Evolutionary conservation across 768 basidiomycete species (phyloP).

Genomic region (Tricholoma hemisulphureum): DNA sequence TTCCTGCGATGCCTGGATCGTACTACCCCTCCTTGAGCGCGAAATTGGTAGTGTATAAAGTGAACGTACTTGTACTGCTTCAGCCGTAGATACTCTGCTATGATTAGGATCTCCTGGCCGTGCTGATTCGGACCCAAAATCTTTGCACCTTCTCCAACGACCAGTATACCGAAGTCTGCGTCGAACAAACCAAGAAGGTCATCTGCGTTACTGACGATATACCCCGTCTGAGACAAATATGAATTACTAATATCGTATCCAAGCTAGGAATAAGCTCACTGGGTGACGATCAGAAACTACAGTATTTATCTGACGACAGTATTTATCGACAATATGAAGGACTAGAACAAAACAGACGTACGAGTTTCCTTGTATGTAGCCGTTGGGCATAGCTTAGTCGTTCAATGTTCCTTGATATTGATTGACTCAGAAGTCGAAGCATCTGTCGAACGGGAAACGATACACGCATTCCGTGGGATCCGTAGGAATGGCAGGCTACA

Average conservation of each 20-base stretch:
- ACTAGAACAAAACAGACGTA: slow-evolving; percentile 22
- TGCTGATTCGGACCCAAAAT: slow-evolving; percentile 67
- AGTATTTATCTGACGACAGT: slow-evolving; percentile 58
- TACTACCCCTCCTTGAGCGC: slow-evolving; percentile 33
- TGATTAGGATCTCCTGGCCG: slow-evolving; percentile 74
- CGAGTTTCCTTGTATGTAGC: slow-evolving; percentile 73
- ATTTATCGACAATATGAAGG: slow-evolving; percentile 6
- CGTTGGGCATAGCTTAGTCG: slow-evolving; percentile 74
- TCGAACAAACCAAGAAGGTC: slow-evolving; percentile 78
- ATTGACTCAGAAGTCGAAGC: slow-evolving; percentile 74
- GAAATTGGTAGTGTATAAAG: background rate
- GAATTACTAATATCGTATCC: background rate
- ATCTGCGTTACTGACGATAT: slow-evolving; percentile 78
- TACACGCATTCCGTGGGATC: slow-evolving; percentile 75
- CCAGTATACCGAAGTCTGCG: slow-evolving; percentile 71
- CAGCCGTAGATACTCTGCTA: slow-evolving; percentile 76
- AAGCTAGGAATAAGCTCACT: slow-evolving; percentile 21
- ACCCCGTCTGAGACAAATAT: slow-evolving; percentile 47
- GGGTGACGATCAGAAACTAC: slow-evolving; percentile 66
- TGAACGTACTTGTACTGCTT: slow-evolving; percentile 65
- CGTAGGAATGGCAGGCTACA: slow-evolving; percentile 77
- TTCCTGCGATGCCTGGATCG: slow-evolving; percentile 68
- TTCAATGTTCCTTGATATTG: slow-evolving; percentile 78
- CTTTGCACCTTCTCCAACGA: slow-evolving; percentile 70
- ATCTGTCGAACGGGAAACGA: slow-evolving; percentile 85